Percentiles rank a stretch among this genome's conserved stretches.
Conservation (phyloP, 139 green algal genomes). For the Diplosphaera chodatii region DNA sequence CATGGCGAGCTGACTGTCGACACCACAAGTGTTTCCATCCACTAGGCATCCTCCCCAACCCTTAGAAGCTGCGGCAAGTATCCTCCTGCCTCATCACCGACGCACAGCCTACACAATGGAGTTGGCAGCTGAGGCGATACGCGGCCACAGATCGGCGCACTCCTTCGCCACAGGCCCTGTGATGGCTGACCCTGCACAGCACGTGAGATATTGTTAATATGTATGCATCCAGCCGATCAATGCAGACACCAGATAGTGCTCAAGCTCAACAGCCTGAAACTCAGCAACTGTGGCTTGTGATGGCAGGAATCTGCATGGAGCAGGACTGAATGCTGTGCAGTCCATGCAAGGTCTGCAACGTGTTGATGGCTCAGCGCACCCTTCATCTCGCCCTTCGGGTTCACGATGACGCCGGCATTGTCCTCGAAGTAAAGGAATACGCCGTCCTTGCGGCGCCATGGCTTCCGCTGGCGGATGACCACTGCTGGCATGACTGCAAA, state of each 20-base stretch:
- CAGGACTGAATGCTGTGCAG: no score
- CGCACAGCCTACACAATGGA: conserved; percentile 81
- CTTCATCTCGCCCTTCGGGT: conserved; percentile 99
- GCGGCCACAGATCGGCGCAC: conserved; percentile 98
- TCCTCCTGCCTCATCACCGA: neutral
- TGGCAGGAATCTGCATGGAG: no score
- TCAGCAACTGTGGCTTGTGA: no score
- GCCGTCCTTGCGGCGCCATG: conserved; percentile 96
- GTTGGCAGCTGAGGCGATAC: conserved; percentile 97
- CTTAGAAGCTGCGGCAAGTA: no score
- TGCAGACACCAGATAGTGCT: no score
- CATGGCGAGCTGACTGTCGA: no score
- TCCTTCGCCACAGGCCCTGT: conserved; percentile 98
- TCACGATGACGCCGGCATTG: conserved; percentile 99
- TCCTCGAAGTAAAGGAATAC: conserved; percentile 99
- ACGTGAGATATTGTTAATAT: neutral
- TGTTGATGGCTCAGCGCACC: no score
- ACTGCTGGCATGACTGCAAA: conserved; percentile 80
- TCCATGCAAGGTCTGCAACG: no score
- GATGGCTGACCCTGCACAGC: conserved; percentile 89
- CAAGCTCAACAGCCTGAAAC: no score
- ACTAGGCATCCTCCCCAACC: no score
- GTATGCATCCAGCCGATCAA: no score
- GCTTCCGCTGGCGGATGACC: conserved; percentile 97
- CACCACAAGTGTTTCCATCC: no score